Evolutionary conservation across 2,329 filamentous ascomycete species (phyloP), one percentile per base, ranked within the genome.

Genomic region (Phoma herbarum): DNA sequence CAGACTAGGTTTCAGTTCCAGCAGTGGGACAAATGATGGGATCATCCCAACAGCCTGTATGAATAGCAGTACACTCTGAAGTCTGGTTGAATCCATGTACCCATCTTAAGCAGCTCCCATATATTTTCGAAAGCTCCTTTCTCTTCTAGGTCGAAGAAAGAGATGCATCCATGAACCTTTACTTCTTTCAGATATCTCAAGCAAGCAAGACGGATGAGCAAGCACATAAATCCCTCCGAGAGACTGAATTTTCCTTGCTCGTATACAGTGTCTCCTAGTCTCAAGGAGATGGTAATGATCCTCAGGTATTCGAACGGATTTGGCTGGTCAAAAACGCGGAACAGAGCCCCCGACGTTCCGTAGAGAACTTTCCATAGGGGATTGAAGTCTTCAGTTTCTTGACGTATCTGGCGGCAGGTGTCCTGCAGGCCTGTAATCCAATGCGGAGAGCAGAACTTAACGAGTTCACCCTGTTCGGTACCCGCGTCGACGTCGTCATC

Each of bases 381-480:
- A 14, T 49, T 39, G 12, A 26, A 39, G 33, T 49, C 22, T 5
- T 39, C 23, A 7, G 46, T 49, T 11, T 39, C 46, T 9, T 10
- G 12, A 8, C 22, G 46, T 37, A 49, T 22, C 16, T 49, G 31
- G 9, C 31, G 46, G 33, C 46, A 49, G 16, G 33, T 39, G 33
- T 39, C 20, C 14, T 49, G 46, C 2, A 49, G 23, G 25, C 46
- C 22, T 25, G 46, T 49, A 8, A 49, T 49, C 9, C 20, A 23
- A 25, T 39, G 25, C 3, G 31, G 4, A 22, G 16, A 39, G n/a
- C 20, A 20, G n/a, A 49, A n/a, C n/a, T 22, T 28, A 59, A 67
- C 62, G 62, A 66, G 56, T 31, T 22, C 31, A 23, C 23, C 16
- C 3, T 49, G 25, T 9, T 26, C 33, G 22, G 46, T 8, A 11